A percentile compares a stretch with the other conserved stretches of the same genome.
Evolutionary conservation across 2,329 filamentous ascomycete genomes (phyloP).

Genomic region (Lecanoromycetidae sp.): DNA sequence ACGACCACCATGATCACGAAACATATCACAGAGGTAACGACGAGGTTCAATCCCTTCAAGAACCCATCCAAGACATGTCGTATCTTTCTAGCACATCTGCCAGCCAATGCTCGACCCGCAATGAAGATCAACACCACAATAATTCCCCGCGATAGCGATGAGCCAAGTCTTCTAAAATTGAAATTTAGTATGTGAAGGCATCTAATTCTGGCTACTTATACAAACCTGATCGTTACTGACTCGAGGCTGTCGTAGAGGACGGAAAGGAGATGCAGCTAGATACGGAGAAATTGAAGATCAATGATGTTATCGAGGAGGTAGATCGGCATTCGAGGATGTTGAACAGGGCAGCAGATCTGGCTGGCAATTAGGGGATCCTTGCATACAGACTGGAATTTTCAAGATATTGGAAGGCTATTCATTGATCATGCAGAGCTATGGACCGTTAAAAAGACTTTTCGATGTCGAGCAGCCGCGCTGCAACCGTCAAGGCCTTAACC

Average conservation of each 20-base stretch:
- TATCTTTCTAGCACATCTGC: conserved; percentile 74
- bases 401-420: not conserved
- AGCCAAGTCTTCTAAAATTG: conserved; percentile 57
- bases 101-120: conserved; percentile 59
- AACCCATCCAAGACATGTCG: conserved; percentile 67
- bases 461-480: too few species aligned
- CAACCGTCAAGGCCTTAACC: too few species aligned
- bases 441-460: not conserved
- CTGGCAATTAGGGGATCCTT: not conserved
- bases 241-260: conserved; percentile 51
- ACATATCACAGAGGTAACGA: conserved; percentile 73
- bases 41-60: conserved; percentile 88
- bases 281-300: conserved; percentile 68
- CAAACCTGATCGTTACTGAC: conserved; percentile 1
- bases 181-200: conserved; percentile 64
- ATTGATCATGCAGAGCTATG: conserved; percentile 2
- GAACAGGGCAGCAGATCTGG: conserved; percentile 69
- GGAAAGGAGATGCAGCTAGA: conserved; percentile 82
- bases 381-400: not conserved
- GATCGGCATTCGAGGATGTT: conserved; percentile 76
- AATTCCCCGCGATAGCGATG: conserved; percentile 56
- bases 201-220: conserved; percentile 17
- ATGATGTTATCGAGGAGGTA: conserved; percentile 76
- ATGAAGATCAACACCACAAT: conserved; percentile 71
- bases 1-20: conserved; percentile 54